These are phyloP conservation scores for Arabidopsis arenosa DNA, from an alignment of 345 rosid species.

Conservation along the genomic window DNA sequence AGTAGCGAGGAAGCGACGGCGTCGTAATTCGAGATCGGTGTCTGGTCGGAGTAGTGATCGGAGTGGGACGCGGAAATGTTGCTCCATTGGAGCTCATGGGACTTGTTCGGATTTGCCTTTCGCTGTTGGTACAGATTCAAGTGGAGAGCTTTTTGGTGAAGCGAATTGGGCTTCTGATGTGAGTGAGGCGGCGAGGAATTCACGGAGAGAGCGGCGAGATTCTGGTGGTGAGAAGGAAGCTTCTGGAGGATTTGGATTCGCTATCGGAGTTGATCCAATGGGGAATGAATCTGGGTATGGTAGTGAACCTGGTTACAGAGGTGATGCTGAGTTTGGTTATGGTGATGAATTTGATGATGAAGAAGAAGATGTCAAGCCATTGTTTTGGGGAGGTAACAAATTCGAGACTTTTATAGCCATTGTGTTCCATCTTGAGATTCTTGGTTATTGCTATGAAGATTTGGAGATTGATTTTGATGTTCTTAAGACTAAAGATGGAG, in stretches of 20 bases:
- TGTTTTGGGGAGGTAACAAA: slow-evolving; percentile 91
- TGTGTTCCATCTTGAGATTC: background rate
- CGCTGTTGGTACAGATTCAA: slow-evolving; percentile 91
- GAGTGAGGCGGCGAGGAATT: slow-evolving; percentile 77
- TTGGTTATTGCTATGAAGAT: background rate
- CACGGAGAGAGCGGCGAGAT: slow-evolving; percentile 68
- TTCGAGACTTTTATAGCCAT: background rate
- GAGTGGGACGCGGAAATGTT: slow-evolving; percentile 84
- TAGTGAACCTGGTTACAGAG: slow-evolving; percentile 97
- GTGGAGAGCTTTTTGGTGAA: slow-evolving; percentile 89
- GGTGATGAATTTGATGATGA: slow-evolving; percentile 96
- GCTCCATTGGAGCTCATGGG: slow-evolving; percentile 86
- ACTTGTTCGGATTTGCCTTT: slow-evolving; percentile 92
- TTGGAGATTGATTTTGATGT: background rate
- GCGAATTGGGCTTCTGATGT: slow-evolving; percentile 90
- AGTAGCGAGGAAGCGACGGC: slow-evolving; percentile 73
- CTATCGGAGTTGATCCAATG: slow-evolving; percentile 62
- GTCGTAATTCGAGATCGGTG: slow-evolving; percentile 85
- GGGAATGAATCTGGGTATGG: slow-evolving; percentile 92
- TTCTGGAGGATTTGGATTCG: slow-evolving; percentile 49
- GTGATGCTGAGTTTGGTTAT: slow-evolving; percentile 95
- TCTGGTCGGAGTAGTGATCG: slow-evolving; percentile 95
- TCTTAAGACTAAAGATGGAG: background rate
- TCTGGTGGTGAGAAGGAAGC: slow-evolving; percentile 61
- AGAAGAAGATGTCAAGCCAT: slow-evolving; percentile 76